Evolutionary conservation across 192 early-diverging fungal genomes (phyloP), one percentile per base, ranked within the genome.

Genomic region (Coemansia sp.): DNA sequence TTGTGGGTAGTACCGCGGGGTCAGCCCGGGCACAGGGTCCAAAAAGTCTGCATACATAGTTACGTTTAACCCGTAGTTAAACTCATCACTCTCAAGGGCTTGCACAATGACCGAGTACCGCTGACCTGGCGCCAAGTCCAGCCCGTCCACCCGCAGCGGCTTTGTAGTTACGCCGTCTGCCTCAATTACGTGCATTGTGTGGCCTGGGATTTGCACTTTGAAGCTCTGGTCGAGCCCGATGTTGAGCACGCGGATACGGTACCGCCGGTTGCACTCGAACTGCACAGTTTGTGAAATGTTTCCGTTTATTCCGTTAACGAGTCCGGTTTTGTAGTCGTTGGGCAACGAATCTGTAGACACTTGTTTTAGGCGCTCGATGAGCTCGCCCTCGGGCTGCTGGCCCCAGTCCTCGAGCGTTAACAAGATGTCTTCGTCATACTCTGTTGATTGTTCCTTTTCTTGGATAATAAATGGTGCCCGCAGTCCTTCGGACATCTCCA

Each of bases 401-500:
- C 85, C 88, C 86, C 85, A 90, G 54, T 88, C 90, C 59, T 86
- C 69, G 20, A 92, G 65, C 24, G 72, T 66, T 24, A 90, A 38
- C 18, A 78, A 65, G 32, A 80, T 61, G 11, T 92, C 90, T 22
- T 80, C 84, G 51, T 91, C 88, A 51, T 88, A 88, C 43, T 11
- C 39, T 61, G 83, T 78, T 10, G 59, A 27, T 0, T 13, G 32
- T 18, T 9, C 19, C 26, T 53, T 23, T 27, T 86, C 80, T 47
- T 85, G 68, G 52, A 93, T 78, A 52, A 92, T 82, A 32, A 93
- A 54, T 8, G 92, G 82, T 0, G 80, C 75, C 56, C 88, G 85
- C 54, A 92, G 65, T 39, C 92, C 92, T 53, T 93, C 92, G 24
- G 88, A 84, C 62, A 91, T 90, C 71, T 93, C 89, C 27, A 73